Evolutionary conservation across 2,329 filamentous ascomycete species (phyloP), one percentile per base, ranked within the genome.

Genomic region (Talaromyces sp.): DNA sequence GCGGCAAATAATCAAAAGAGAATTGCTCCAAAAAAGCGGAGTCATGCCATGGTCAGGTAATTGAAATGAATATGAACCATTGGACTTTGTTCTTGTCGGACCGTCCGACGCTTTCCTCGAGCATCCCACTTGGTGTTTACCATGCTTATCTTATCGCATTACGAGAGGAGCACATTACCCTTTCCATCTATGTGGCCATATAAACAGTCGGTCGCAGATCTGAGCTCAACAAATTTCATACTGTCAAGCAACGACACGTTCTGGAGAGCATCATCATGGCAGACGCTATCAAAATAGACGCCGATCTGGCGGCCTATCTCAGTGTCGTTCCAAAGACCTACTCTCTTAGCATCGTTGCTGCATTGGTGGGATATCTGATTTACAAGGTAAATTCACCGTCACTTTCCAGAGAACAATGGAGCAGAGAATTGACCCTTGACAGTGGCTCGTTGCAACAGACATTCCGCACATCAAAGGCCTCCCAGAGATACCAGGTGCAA

Each of bases 391-490:
- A 56, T 5, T 9, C 33, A 22, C 13, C 52, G 7, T 24, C 33
- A 13, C 11, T 33, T 22, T 1, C 45, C 1, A 10, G n/a, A 9
- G n/a, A 37, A 5, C n/a, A 24, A 22, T 14, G n/a, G 19, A 39
- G 11, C 3, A 35, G n/a, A 14, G 24, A 37, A 22, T 11, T 56
- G 33, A 56, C 33, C 37, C 31, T 24, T 7, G 2, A 5, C 52
- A 56, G 52, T 56, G 52, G 52, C 52, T 56, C 52, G 33, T 62
- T 49, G 61, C 61, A 39, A 87, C 85, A 6, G 84, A 87, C 63
- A 80, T 80, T 0, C 81, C 85, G 7, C 82, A 83, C 68, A 85
- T 87, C 72, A 85, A 85, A 71, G 81, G 81, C 13, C 74, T 87
- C 1, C 84, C 85, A 1, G 84, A 86, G 68, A 82, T 87, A 37